phyloP scores from a whole-genome alignment of 164 flowering plant species.

The Litsea cubeba region DNA sequence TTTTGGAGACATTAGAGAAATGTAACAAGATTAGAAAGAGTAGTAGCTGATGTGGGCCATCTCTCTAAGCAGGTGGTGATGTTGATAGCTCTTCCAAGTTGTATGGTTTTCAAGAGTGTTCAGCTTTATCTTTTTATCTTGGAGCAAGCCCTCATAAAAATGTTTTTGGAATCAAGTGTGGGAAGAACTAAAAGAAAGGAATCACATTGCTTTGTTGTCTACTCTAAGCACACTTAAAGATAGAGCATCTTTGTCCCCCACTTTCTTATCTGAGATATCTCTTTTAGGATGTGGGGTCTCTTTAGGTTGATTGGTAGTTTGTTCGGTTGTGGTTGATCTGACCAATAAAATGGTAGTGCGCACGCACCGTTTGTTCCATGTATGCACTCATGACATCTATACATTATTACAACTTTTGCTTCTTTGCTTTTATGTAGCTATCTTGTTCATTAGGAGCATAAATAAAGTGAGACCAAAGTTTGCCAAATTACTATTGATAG shows the following conservation, averaged over 20 bases:
- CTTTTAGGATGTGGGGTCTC: not conserved
- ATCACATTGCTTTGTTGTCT: slow-evolving; percentile 10
- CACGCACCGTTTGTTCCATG: not conserved
- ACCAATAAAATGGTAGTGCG: not conserved
- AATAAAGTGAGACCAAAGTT: too few species aligned
- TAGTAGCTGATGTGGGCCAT: not conserved
- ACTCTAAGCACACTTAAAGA: not conserved
- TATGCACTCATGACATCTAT: not conserved
- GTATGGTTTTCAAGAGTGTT: not conserved
- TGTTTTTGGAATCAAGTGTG: slow-evolving; percentile 12
- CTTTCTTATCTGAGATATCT: slow-evolving; percentile 5
- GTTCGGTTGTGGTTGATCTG: not conserved
- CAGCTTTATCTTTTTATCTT: slow-evolving; percentile 8
- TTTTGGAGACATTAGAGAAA: not conserved
- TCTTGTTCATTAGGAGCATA: too few species aligned
- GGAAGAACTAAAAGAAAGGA: not conserved
- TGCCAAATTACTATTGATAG: too few species aligned
- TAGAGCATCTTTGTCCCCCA: not conserved
- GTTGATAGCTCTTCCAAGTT: not conserved
- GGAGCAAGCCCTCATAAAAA: slow-evolving; percentile 1
- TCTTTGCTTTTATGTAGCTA: not conserved
- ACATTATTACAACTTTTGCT: not conserved
- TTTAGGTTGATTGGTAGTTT: not conserved
- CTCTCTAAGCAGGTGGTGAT: not conserved
- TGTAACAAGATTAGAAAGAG: too few species aligned